phyloP scores from a whole-genome alignment of 805 yeast genomes.

The Candida ponderosae region DNA sequence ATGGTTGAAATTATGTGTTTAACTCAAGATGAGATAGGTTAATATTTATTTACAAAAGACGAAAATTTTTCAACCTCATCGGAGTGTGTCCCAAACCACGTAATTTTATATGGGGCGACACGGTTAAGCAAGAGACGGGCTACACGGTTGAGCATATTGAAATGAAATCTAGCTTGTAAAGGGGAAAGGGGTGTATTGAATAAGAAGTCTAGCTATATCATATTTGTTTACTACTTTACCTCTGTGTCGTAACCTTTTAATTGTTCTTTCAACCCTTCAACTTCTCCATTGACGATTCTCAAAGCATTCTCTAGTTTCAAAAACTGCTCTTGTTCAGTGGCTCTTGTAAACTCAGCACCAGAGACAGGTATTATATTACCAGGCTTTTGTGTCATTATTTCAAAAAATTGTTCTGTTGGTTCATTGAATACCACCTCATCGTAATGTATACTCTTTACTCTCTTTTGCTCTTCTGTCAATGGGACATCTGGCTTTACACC shows the following conservation, averaged over 20 bases:
- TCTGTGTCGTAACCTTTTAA: constrained; percentile 17
- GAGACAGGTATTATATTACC: constrained; percentile 40
- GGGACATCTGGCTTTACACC: constrained; percentile 28
- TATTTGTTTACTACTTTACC: no score
- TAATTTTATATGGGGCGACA: no score
- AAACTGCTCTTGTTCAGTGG: constrained; percentile 59
- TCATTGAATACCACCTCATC: constrained; percentile 94
- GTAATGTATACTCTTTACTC: constrained; percentile 56
- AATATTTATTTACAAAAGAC: no score
- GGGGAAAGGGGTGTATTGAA: no score
- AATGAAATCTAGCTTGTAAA: no score
- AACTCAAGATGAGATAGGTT: neutral
- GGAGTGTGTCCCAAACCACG: no score
- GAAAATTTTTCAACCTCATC: no score
- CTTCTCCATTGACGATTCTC: constrained; percentile 35
- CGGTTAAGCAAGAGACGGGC: no score
- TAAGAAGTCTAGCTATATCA: no score
- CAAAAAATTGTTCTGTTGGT: constrained; percentile 87
- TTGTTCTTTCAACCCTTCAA: constrained; percentile 31
- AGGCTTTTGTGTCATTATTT: constrained; percentile 62
- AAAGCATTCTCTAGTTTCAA: constrained; percentile 44
- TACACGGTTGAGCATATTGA: no score
- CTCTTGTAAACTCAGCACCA: constrained; percentile 33
- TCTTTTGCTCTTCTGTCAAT: constrained; percentile 21
- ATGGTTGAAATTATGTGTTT: neutral